These are phyloP conservation scores for Ogataea pilisensis DNA, from an alignment of 805 yeast species.

Conservation along the genomic window DNA sequence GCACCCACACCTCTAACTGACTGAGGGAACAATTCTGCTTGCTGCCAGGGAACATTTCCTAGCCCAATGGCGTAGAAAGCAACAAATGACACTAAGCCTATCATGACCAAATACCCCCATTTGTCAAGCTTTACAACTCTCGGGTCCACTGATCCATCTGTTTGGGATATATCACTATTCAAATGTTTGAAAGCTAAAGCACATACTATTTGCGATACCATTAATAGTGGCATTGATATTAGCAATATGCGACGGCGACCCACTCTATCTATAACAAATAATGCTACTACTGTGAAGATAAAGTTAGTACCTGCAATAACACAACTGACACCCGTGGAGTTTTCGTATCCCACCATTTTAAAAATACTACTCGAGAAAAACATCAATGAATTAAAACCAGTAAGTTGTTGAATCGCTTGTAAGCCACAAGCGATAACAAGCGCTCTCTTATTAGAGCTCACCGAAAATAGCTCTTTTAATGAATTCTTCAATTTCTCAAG, in stretches of 20 bases:
- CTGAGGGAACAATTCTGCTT: slow-evolving; percentile 53
- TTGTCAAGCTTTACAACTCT: neutral
- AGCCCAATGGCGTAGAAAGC: slow-evolving; percentile 52
- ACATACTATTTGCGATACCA: slow-evolving; percentile 42
- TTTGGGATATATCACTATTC: neutral
- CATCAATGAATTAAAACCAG: slow-evolving; percentile 57
- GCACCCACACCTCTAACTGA: slow-evolving; percentile 51
- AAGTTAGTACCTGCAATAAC: slow-evolving; percentile 55
- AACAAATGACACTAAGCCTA: slow-evolving; percentile 46
- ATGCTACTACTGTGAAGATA: slow-evolving; percentile 45
- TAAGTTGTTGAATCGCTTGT: slow-evolving; percentile 54
- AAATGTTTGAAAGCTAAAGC: slow-evolving; percentile 25
- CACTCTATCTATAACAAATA: slow-evolving; percentile 44
- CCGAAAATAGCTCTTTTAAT: slow-evolving; percentile 56
- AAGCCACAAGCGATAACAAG: slow-evolving; percentile 62
- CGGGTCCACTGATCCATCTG: neutral
- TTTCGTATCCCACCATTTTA: slow-evolving; percentile 47
- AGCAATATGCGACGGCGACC: slow-evolving; percentile 49
- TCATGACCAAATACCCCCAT: slow-evolving; percentile 69
- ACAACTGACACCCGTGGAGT: slow-evolving; percentile 51
- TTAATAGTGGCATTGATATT: slow-evolving; percentile 44
- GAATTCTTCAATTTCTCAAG: slow-evolving; percentile 54
- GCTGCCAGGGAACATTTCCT: slow-evolving; percentile 58
- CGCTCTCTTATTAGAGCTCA: slow-evolving; percentile 83
- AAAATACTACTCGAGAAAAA: slow-evolving; percentile 53